Evolutionary conservation across 331 rosid species (phyloP).

Genomic region (Malus hybrid): DNA sequence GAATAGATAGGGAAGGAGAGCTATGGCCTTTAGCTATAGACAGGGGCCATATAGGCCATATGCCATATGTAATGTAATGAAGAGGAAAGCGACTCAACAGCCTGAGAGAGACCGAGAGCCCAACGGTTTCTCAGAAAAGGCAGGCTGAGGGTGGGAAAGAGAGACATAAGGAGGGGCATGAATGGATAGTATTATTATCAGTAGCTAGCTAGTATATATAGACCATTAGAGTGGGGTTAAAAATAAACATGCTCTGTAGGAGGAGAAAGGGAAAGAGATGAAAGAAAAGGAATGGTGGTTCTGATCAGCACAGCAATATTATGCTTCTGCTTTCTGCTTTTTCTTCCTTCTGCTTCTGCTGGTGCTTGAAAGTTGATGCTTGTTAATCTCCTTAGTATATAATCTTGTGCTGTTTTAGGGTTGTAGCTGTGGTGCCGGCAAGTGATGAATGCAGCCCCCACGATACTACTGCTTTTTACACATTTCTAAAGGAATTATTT

Average conservation of each 20-base stretch:
- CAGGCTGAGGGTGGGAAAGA: not conserved
- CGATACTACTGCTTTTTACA: not conserved
- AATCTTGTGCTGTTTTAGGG: not conserved
- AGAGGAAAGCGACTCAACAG: conserved; percentile 51
- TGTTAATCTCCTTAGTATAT: not conserved
- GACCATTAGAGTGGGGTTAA: conserved; percentile 38
- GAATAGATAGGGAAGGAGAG: conserved; percentile 24
- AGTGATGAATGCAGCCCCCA: conserved; percentile 2
- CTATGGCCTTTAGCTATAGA: not conserved
- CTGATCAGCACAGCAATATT: conserved; percentile 1
- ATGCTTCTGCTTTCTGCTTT: not conserved
- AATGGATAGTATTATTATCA: not conserved
- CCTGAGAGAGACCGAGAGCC: conserved; percentile 12
- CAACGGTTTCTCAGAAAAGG: conserved; percentile 57
- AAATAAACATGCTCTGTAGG: not conserved
- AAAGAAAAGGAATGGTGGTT: not conserved
- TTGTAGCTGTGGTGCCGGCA: not conserved
- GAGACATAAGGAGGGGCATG: not conserved
- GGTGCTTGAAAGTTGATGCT: not conserved
- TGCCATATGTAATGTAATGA: conserved; percentile 22
- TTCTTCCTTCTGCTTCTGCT: not conserved
- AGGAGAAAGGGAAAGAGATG: not conserved
- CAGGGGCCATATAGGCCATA: not conserved
- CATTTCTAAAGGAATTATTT: conserved; percentile 39
- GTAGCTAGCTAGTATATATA: not conserved